Base-by-base conservation (phyloP, 768 basidiomycete species). In the Tubosaeta sp. region DNA sequence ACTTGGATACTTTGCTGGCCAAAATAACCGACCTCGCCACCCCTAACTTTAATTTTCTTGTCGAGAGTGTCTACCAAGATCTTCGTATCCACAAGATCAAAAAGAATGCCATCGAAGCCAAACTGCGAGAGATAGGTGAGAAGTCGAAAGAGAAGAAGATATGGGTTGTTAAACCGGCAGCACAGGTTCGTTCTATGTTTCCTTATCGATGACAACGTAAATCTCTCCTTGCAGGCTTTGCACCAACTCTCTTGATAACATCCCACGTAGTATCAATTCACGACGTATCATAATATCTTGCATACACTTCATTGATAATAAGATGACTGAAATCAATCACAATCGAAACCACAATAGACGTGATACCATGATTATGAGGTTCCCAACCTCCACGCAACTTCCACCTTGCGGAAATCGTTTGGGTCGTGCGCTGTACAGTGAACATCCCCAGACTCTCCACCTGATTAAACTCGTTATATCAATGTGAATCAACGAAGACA, bases 21-120 rank as follows among this genome's bases (percentile, higher is more conserved):
- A 86, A 82, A 64, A 83, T 91, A 41, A 71, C 74, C 3, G 68
- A 73, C 21, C 71, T 89, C 18, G 76, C 81, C 46, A 81, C 86
- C 0, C 72, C 77, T 8, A 90, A 75, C 55, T 72, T 90, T 22
- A 76, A 74, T 8, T 76, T 82, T 48, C 78, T 94, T 25, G 77
- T 91, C 0, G 90, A 92, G 52, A 76, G 80, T 8, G 77, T 92
- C 56, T 80, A 84, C 59, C 80, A 84, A 55, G 86, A 86, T 24
- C 72, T 92, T 35, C 80, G 80, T 29, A 67, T 65, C n/a, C 71
- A 86, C 56, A 85, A 84, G 50, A 78, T 91, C 55, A 90, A 86
- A 73, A 93, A 92, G 76, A 87, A 84, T 44, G 82, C 87, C 4
- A 83, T 94, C 40, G 88, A 90, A 66, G 83, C 82, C 3, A 92